A percentile compares a stretch with the other conserved stretches of the same genome.
Evolutionary conservation across 129 eudicot species (phyloP).

Genomic region (Heracleum sosnowskyi): DNA sequence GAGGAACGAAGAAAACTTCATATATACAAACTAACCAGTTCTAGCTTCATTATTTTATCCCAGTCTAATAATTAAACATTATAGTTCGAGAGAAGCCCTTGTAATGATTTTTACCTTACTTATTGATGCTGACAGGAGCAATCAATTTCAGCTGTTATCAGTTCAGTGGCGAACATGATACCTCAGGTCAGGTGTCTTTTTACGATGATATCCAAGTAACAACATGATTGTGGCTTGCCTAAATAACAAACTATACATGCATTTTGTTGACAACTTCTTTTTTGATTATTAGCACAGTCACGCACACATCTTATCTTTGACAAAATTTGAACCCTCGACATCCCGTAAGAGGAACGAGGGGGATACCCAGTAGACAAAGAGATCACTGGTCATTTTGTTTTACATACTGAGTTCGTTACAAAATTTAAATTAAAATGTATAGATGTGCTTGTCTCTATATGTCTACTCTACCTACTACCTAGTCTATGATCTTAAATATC

Average conservation of each 20-base stretch:
- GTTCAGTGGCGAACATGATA: conserved; percentile 82
- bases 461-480: neutral
- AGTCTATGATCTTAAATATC: neutral
- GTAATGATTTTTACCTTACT: neutral
- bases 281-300: no score
- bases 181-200: conserved; percentile 67
- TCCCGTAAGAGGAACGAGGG: no score
- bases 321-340: no score
- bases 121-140: conserved; percentile 59
- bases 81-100: neutral
- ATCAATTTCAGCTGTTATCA: conserved; percentile 86
- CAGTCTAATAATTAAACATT: neutral
- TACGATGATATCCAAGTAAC: neutral
- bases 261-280: neutral
- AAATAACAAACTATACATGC: neutral
- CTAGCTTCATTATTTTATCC: neutral
- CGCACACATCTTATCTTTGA: no score
- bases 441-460: neutral
- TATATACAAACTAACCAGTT: neutral
- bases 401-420: neutral
- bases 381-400: neutral
- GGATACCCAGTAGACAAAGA: no score
- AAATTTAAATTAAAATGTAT: neutral
- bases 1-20: neutral
- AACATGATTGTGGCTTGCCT: neutral